These are phyloP conservation scores for Candida coleopterorum DNA, from an alignment of 805 yeast species.

Conservation along the genomic window DNA sequence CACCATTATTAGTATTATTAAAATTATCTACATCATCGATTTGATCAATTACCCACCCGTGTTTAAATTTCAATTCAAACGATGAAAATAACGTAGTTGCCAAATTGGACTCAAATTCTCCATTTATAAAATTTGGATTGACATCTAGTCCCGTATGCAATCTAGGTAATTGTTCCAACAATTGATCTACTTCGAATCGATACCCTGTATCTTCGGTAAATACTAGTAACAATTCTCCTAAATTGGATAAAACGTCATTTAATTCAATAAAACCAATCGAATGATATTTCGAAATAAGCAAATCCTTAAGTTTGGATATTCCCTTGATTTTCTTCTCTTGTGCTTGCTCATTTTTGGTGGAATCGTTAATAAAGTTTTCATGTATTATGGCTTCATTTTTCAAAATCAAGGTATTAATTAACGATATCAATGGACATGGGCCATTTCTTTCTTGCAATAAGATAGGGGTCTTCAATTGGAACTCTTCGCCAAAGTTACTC, in stretches of 20 bases:
- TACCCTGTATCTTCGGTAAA: slow-evolving; percentile 14
- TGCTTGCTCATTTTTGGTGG: slow-evolving; percentile 2
- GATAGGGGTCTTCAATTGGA: slow-evolving; percentile 44
- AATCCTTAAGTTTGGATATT: slow-evolving; percentile 14
- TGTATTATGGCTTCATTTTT: slow-evolving; percentile 28
- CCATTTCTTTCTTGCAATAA: slow-evolving; percentile 79
- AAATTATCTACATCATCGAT: slow-evolving; percentile 15
- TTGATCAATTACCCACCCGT: slow-evolving; percentile 75
- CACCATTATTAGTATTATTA: not conserved
- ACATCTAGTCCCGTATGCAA: slow-evolving; percentile 68
- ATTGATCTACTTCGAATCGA: slow-evolving; percentile 16
- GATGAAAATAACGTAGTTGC: slow-evolving; percentile 54
- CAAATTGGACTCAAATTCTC: slow-evolving; percentile 49
- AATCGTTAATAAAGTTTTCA: slow-evolving; percentile 1
- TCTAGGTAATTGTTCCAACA: slow-evolving; percentile 55
- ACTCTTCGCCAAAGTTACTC: slow-evolving; percentile 10
- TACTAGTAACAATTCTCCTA: slow-evolving; percentile 43
- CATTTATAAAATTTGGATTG: slow-evolving; percentile 55
- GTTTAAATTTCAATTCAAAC: slow-evolving; percentile 60
- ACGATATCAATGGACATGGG: slow-evolving; percentile 81
- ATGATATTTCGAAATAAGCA: slow-evolving; percentile 11
- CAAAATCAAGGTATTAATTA: slow-evolving; percentile 64
- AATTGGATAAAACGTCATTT: slow-evolving; percentile 39
- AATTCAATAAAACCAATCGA: slow-evolving; percentile 18
- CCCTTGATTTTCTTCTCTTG: slow-evolving; percentile 9